Evolutionary conservation across 768 basidiomycete species (phyloP), one percentile per base, ranked within the genome.

Genomic region (Royoungia palumana): DNA sequence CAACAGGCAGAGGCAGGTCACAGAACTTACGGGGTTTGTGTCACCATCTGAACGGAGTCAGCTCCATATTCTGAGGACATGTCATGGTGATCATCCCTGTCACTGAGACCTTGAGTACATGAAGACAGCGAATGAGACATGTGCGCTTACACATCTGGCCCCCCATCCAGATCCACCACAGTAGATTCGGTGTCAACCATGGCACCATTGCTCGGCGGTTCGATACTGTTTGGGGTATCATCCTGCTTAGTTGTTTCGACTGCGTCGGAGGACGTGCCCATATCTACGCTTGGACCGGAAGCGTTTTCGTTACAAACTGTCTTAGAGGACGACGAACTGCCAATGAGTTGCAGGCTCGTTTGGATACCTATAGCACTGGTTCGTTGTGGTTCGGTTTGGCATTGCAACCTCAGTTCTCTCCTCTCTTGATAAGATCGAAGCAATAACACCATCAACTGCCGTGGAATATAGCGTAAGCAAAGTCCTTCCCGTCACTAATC

Each of bases 361-460:
- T 66, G 63, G 22, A 54, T 40, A 30, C 50, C 49, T 32, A 66
- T 46, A 35, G 59, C 46, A 47, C 50, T 50, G 17, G 47, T 61
- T 27, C 28, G 9, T 20, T 20, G 52, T 5, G n/a, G 6, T 46
- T 16, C 51, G 2, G 21, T 22, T 39, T 48, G 55, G 39, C n/a
- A 21, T 20, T 32, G 49, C 7, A 41, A 19, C 5, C 21, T n/a
- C 4, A 60, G 53, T 17, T 52, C 41, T 37, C 47, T 58, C 30
- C 43, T 58, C 36, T 65, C 56, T 34, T 61, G 52, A n/a, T 66
- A 61, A 30, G 54, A 54, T 38, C 57, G 61, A 30, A 66, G 51
- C 21, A 63, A 50, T 16, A 56, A 44, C 35, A 44, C 53, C 54
- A 59, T 61, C 45, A 66, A 43, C 64, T 64, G 24, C 4, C n/a